Percentiles rank a stretch among this genome's conserved stretches.
These are phyloP conservation scores for Fusarium sp. DNA, from an alignment of 2,329 filamentous ascomycete species.

Conservation along the genomic window DNA sequence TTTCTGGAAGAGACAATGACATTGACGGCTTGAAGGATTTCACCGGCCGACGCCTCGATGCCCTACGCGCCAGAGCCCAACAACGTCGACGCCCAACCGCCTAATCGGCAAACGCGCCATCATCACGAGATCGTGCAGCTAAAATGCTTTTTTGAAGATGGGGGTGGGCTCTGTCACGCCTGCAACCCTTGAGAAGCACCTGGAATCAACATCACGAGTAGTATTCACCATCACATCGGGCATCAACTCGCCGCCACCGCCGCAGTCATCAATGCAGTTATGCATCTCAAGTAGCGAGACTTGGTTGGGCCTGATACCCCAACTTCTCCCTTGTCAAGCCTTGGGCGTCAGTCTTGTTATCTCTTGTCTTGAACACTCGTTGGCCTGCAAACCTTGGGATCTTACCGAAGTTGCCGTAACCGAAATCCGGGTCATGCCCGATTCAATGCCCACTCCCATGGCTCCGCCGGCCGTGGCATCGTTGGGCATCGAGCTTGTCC, in stretches of 20 bases:
- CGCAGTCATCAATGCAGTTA: conserved; percentile 16
- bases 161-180: conserved; percentile 10
- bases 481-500: conserved; percentile 27
- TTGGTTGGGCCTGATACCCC: conserved; percentile 9
- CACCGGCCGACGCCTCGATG: background rate
- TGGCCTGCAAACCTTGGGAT: conserved; percentile 13
- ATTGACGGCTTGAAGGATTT: conserved; percentile 5
- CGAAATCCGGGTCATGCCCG: conserved; percentile 16
- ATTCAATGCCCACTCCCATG: conserved; percentile 30
- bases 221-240: conserved; percentile 24
- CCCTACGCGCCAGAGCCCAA: conserved; percentile 32
- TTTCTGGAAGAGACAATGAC: conserved; percentile 21
- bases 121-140: conserved; percentile 14
- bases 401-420: conserved; percentile 3
- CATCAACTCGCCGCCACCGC: conserved; percentile 37
- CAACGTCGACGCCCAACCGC: conserved; percentile 31
- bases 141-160: conserved; percentile 10
- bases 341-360: conserved; percentile 15
- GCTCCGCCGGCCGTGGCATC: conserved; percentile 17
- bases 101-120: conserved; percentile 18
- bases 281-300: conserved; percentile 10
- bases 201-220: conserved; percentile 16
- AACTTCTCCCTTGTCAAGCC: conserved; percentile 5
- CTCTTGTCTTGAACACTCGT: conserved; percentile 10
- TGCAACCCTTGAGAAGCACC: conserved; percentile 3